Conservation (phyloP, 2,329 filamentous ascomycete species). For the Aureobasidium lini region DNA sequence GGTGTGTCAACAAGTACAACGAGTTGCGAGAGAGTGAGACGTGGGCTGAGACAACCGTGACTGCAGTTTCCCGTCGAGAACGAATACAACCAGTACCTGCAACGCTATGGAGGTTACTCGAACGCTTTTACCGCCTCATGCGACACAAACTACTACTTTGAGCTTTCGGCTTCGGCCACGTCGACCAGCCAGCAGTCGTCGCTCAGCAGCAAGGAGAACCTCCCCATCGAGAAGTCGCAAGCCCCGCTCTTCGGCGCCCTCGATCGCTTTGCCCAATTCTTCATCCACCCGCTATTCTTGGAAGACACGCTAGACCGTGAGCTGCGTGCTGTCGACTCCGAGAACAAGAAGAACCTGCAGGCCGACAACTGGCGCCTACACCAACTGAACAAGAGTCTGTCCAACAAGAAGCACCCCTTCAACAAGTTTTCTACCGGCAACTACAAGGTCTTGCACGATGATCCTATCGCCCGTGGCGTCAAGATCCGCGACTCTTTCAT, state of each 20-base stretch:
- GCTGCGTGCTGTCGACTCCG: conserved; percentile 81
- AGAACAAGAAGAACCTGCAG: conserved; percentile 96
- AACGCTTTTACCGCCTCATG: conserved; percentile 93
- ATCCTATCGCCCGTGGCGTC: conserved; percentile 69
- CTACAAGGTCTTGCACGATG: conserved; percentile 74
- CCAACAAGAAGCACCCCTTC: conserved; percentile 80
- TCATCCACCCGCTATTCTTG: conserved; percentile 79
- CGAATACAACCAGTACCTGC: conserved; percentile 88
- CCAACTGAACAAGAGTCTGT: conserved; percentile 81
- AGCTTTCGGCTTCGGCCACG: conserved; percentile 71
- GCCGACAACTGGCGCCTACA: conserved; percentile 81
- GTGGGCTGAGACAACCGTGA: background rate
- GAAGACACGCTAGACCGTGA: conserved; percentile 80
- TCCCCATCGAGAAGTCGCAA: conserved; percentile 30
- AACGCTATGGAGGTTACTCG: conserved; percentile 80
- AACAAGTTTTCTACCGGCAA: conserved; percentile 90
- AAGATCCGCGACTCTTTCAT: conserved; percentile 89
- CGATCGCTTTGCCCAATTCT: conserved; percentile 91
- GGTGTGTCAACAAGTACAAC: conserved; percentile 34
- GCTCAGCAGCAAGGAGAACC: conserved; percentile 28
- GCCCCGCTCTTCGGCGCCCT: conserved; percentile 73
- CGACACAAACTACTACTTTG: conserved; percentile 97
- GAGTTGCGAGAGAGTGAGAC: background rate
- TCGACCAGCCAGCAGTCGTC: conserved; percentile 43
- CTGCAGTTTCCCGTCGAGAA: conserved; percentile 81